phyloP scores from a whole-genome alignment of 2,329 filamentous ascomycete genomes.

The Cladosporium colombiae region DNA sequence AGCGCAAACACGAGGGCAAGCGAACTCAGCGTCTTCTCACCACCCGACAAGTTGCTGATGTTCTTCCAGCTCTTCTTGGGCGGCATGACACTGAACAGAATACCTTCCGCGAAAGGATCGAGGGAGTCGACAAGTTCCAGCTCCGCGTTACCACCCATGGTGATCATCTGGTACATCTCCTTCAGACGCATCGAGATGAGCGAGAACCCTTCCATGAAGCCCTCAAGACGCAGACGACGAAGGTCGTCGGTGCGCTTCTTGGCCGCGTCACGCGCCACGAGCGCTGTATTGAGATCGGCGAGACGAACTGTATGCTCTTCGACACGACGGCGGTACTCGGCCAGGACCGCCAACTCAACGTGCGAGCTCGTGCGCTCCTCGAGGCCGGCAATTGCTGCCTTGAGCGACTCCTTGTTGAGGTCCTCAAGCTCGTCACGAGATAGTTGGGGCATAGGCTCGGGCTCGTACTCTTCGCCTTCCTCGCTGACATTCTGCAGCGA shows the following conservation, averaged over 20 bases:
- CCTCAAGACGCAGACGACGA: conserved; percentile 83
- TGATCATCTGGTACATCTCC: conserved; percentile 99
- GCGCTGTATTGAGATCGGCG: conserved; percentile 78
- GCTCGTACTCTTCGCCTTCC: conserved; percentile 56
- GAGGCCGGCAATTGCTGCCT: conserved; percentile 64
- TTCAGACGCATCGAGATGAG: conserved; percentile 92
- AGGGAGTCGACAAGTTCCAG: conserved; percentile 94
- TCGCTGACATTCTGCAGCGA: conserved; percentile 72
- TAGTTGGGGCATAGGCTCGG: conserved; percentile 71
- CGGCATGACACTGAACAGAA: conserved; percentile 97
- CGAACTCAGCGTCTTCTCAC: conserved; percentile 94
- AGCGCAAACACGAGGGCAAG: conserved; percentile 95
- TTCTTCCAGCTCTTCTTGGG: conserved; percentile 99
- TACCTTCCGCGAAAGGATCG: conserved; percentile 95
- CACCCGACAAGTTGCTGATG: conserved; percentile 91
- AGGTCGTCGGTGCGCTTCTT: conserved; percentile 94
- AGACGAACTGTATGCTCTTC: conserved; percentile 79
- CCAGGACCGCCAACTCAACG: conserved; percentile 84
- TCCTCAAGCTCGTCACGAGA: conserved; percentile 69
- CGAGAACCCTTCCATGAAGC: conserved; percentile 98
- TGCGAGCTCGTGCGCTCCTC: conserved; percentile 80
- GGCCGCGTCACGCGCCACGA: conserved; percentile 76
- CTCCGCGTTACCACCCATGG: conserved; percentile 98
- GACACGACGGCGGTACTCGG: conserved; percentile 83
- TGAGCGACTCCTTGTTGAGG: conserved; percentile 63